phyloP scores from a whole-genome alignment of 1,284 basidiomycete genomes.

The Ustilago sp. region DNA sequence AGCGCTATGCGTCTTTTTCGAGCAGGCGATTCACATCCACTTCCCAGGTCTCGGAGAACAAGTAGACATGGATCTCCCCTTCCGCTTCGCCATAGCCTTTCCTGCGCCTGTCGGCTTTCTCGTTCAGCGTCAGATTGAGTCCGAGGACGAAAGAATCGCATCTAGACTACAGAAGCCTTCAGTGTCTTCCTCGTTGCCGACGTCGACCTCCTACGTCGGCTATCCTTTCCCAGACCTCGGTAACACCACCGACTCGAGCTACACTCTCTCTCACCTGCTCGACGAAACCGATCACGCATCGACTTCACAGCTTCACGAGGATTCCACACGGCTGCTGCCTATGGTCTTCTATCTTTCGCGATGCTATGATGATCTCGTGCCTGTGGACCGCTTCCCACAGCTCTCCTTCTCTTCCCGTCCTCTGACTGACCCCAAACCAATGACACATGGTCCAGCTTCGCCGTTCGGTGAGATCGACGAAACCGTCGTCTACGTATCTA shows the following conservation, averaged over 20 bases:
- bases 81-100: slow-evolving; percentile 47
- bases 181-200: background rate
- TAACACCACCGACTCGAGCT: slow-evolving; percentile 24
- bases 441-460: slow-evolving; percentile 44
- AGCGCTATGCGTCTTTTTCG: slow-evolving; percentile 62
- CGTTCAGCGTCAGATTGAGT: slow-evolving; percentile 52
- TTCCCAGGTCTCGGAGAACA: slow-evolving; percentile 55
- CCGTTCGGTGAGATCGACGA: slow-evolving; percentile 54
- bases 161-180: slow-evolving; percentile 16
- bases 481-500: slow-evolving; percentile 42
- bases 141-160: slow-evolving; percentile 47
- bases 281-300: slow-evolving; percentile 27
- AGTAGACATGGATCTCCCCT: slow-evolving; percentile 51
- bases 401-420: slow-evolving; percentile 16
- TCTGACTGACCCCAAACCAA: slow-evolving; percentile 16
- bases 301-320: slow-evolving; percentile 22
- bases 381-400: slow-evolving; percentile 49
- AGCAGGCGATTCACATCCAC: slow-evolving; percentile 54
- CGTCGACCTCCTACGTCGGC: slow-evolving; percentile 4
- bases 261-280: slow-evolving; percentile 24
- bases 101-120: slow-evolving; percentile 55
- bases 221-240: slow-evolving; percentile 39
- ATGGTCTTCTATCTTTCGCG: slow-evolving; percentile 60
- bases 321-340: slow-evolving; percentile 33
- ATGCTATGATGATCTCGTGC: slow-evolving; percentile 56